These are phyloP conservation scores for Tricholoma bakamatsutake DNA, from an alignment of 768 basidiomycete species.

Conservation along the genomic window DNA sequence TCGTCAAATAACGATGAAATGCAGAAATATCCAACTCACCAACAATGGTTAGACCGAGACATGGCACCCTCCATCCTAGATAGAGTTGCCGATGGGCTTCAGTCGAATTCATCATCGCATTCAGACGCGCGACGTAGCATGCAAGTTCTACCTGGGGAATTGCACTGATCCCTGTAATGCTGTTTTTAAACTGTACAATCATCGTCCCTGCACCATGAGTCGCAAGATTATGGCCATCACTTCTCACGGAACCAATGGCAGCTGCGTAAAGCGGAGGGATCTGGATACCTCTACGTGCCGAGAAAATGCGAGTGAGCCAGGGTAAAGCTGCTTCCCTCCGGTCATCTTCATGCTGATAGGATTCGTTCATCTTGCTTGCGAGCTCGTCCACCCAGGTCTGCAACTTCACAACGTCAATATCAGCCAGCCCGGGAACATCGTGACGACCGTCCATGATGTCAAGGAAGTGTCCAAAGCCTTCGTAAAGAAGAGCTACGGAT, in stretches of 20 bases:
- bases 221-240: not conserved
- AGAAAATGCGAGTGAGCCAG: not conserved
- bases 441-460: not conserved
- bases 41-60: not conserved
- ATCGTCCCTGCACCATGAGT: not conserved
- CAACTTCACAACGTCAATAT: not conserved
- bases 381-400: not conserved
- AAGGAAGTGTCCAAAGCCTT: not conserved
- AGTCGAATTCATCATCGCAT: not conserved
- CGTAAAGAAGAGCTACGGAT: no score
- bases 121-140: not conserved
- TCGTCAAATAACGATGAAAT: not conserved
- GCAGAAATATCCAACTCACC: not conserved
- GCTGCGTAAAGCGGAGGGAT: not conserved
- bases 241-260: not conserved
- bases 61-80: not conserved
- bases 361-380: not conserved
- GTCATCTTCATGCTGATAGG: not conserved
- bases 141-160: not conserved
- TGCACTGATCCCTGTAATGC: not conserved
- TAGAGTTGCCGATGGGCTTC: not conserved
- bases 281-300: not conserved
- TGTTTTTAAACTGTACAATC: not conserved
- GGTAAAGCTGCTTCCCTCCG: not conserved
- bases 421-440: not conserved